Base-by-base conservation (phyloP, 176 grass and related monocot genomes). In the Cenchrus americanus region DNA sequence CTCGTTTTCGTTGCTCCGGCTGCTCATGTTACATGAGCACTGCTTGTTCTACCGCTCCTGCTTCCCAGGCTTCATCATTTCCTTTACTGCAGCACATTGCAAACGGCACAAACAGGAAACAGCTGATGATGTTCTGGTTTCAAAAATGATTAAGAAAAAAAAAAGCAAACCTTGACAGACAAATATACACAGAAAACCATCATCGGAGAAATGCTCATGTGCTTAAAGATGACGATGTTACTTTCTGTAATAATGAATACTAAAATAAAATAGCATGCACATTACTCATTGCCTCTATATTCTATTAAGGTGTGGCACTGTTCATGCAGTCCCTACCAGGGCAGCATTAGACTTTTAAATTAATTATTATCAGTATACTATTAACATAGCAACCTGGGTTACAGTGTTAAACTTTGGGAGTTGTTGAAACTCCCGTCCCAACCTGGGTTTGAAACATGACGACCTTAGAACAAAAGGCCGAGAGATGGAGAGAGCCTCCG, bases 81-180 rank as follows among this genome's bases (percentile, higher is more conserved):
- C 55, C 82, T 91, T 76, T 71, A 89, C 89, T 71, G 84, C 72
- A 77, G 71, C 55, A 61, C 77, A 87, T 77, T 79, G 74, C 50
- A 85, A 73, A 53, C 76, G 79, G 82, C 76, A 81, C 41, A 90
- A 79, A 48, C 21, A 85, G 78, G 27, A 73, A 82, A 70, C 6
- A 69, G 50, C 13, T 50, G 41, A 48, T 76, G 49, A 80, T 55
- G n/a, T 65, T 84, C 55, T 41, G 7, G 7, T 61, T 63, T 82
- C 6, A 0, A 69, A 63, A 37, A 37, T 37, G 34, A 89, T 71
- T 19, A 40, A 73, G 7, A 55, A 17, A 55, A 55, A 19, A 19
- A 55, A 19, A 55, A 55, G 53, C 53, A 55, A 19, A 19, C 53
- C 53, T 19, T 55, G 53, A 55, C 19, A 17, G 5, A 80, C 18